These are phyloP conservation scores for Eucalyptus pauciflora DNA, from an alignment of 345 rosid genomes.

Conservation along the genomic window DNA sequence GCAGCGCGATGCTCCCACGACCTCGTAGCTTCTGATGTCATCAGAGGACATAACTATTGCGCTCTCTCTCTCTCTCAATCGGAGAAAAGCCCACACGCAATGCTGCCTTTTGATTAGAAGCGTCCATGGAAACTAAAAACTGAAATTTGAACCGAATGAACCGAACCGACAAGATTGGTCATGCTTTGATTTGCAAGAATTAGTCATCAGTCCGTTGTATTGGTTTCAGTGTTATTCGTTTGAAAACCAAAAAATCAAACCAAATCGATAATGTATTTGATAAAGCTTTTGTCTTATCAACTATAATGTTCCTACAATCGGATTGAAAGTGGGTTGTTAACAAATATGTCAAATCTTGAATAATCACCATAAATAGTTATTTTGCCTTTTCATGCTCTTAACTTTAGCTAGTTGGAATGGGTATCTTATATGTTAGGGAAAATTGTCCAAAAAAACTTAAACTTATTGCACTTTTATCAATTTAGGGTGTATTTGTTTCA, in stretches of 20 bases:
- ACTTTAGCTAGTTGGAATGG: neutral
- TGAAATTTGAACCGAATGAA: neutral
- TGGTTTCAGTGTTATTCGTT: neutral
- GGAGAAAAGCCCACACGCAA: no score
- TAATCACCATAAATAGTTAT: neutral
- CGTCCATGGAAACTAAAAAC: neutral
- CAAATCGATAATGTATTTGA: accelerated
- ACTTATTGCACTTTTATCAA: accelerated
- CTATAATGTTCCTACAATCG: accelerated
- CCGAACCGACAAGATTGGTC: neutral
- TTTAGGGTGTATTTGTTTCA: no score
- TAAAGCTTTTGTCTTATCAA: neutral
- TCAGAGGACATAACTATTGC: neutral
- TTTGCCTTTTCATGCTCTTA: neutral
- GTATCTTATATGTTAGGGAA: neutral
- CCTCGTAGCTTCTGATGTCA: neutral
- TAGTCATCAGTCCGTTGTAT: neutral
- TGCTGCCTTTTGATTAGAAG: neutral
- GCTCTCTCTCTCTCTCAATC: no score
- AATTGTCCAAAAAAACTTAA: neutral
- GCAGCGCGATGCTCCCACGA: neutral
- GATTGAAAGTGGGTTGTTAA: neutral
- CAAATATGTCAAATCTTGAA: neutral
- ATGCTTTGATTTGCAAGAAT: neutral
- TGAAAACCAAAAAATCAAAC: neutral